A percentile compares a stretch with the other conserved stretches of the same genome.
Conservation (phyloP, 2,329 filamentous ascomycete species). For the Sclerotiophoma versabilis region DNA sequence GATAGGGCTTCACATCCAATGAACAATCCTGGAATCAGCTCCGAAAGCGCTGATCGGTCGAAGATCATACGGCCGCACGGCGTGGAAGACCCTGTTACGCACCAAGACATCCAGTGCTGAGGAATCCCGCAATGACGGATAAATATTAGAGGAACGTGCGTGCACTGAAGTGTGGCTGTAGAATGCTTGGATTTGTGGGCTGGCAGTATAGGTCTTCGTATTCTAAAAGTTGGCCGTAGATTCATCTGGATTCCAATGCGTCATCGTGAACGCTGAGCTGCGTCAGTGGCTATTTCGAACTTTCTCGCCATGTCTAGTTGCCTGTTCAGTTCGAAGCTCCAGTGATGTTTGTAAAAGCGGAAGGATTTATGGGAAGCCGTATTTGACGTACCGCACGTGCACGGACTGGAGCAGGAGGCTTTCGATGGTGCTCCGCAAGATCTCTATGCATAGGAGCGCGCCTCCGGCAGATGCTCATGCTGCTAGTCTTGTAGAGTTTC, state of each 20-base stretch:
- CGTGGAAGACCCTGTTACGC: constrained; percentile 1
- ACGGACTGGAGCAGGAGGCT: background rate
- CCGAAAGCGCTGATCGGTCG: background rate
- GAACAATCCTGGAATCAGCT: background rate
- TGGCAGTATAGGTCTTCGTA: background rate
- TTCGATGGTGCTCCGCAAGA: background rate
- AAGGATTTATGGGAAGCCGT: background rate
- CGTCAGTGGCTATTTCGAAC: constrained; percentile 2
- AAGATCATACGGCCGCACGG: background rate
- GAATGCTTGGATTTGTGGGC: background rate
- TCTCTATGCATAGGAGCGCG: background rate
- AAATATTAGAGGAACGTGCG: constrained; percentile 1
- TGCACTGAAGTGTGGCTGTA: background rate
- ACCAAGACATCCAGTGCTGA: background rate
- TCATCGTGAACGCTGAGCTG: background rate
- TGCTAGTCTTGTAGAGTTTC: background rate
- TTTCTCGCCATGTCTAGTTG: constrained; percentile 1
- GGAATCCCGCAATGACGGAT: background rate
- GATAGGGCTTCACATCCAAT: background rate
- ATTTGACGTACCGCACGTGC: background rate
- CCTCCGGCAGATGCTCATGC: background rate
- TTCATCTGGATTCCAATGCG: constrained; percentile 5
- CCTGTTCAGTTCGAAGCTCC: background rate
- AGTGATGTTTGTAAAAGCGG: background rate
- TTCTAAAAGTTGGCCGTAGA: background rate